Conservation (phyloP, 257 asterid genomes). For the Solanum phureja region DNA sequence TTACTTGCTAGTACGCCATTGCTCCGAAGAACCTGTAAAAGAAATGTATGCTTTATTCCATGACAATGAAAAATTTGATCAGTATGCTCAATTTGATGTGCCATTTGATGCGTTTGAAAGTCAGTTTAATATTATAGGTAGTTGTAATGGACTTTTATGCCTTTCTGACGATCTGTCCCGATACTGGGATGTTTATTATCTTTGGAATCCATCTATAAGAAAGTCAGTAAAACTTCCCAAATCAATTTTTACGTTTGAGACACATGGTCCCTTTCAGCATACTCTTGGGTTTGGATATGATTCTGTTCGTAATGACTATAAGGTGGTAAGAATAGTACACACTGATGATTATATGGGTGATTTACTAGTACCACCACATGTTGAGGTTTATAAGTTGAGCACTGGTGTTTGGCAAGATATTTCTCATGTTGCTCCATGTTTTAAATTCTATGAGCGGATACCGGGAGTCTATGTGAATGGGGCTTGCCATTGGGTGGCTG, state of each 20-base stretch:
- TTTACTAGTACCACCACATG: not conserved
- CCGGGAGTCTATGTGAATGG: not conserved
- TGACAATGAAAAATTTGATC: not conserved
- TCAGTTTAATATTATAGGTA: not conserved
- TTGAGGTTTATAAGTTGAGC: not conserved
- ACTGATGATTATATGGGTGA: too few species aligned
- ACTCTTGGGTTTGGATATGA: not conserved
- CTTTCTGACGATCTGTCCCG: not conserved
- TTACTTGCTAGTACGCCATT: not conserved
- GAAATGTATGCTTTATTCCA: not conserved
- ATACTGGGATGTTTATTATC: not conserved
- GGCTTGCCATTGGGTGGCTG: not conserved
- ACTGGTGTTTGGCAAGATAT: not conserved
- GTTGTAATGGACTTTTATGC: not conserved
- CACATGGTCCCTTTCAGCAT: not conserved
- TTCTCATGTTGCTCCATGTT: not conserved
- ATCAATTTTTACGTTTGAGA: not conserved
- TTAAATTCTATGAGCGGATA: not conserved
- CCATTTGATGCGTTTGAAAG: too few species aligned
- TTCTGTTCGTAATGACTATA: not conserved
- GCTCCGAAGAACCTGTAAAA: not conserved
- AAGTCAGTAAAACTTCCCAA: not conserved
- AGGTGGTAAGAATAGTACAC: not conserved
- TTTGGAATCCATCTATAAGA: not conserved
- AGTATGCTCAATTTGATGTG: not conserved